Base-by-base conservation (phyloP, 306 rosid species). In the Cicer bijugum region DNA sequence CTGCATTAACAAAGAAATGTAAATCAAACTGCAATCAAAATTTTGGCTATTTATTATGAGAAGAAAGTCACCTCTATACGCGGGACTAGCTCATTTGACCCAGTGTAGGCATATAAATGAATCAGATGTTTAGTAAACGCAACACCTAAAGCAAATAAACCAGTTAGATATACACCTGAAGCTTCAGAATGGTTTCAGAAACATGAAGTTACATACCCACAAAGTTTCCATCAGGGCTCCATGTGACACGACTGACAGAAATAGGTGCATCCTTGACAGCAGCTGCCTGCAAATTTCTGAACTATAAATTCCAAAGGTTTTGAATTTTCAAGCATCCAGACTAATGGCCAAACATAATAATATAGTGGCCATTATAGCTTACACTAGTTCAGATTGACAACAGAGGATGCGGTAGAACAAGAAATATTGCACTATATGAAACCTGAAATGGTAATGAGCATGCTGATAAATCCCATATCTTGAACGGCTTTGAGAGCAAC, bases 181-280 rank as follows among this genome's bases (percentile, higher is more conserved):
- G 14, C 67, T 61, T 74, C 67, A 55, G 79, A 35, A 43, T 70
- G 23, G 68, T 46, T 64, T 68, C 72, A 67, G 59, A 39, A 68
- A 80, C 76, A 35, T 14, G 48, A 69, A n/a, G 56, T 40, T 55
- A 81, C 96, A 19, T 86, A 90, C 98, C 98, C 55, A 90, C 84
- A 82, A 80, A 88, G 67, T 65, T 85, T 83, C 98, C 98, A 74
- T 92, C 94, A 19, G 88, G 90, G 81, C 94, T 92, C 98, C 98
- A 92, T 2, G 87, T 79, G 67, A 87, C 94, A 57, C 92, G 88
- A 84, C 88, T 92, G 56, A 92, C 94, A 75, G 96, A 92, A 74
- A 90, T 69, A 61, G 82, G 84, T 20, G 72, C 57, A 17, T 85
- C 92, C 83, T 85, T 87, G 45, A 67, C 82, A 9, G 69, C 71